Conservation (phyloP, 129 eudicot species). For the Flaveria linearis region DNA sequence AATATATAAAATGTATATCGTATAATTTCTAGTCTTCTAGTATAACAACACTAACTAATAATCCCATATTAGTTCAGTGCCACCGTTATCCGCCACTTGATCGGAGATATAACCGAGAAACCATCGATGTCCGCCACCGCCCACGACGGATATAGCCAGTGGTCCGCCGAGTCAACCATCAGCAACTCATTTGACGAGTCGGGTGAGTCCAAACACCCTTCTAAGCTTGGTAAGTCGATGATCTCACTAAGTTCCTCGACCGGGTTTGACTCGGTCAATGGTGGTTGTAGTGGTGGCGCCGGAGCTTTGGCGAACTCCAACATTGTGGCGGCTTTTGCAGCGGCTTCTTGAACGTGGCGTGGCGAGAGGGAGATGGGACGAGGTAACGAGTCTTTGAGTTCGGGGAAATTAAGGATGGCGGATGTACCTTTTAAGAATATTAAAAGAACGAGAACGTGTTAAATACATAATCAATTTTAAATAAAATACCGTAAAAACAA, state of each 20-base stretch:
- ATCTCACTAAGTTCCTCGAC: constrained; percentile 71
- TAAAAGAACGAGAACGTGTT: background rate
- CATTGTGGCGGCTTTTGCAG: constrained; percentile 41
- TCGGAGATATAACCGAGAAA: constrained; percentile 43
- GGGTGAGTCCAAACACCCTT: constrained; percentile 49
- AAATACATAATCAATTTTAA: too few species aligned
- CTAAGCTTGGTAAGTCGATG: constrained; percentile 70
- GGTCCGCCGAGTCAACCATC: constrained; percentile 60
- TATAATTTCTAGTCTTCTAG: background rate
- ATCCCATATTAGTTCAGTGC: constrained; percentile 24
- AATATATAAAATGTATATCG: constrained; percentile 12
- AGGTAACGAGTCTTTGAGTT: constrained; percentile 37
- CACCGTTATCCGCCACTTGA: constrained; percentile 34
- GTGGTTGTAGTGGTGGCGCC: constrained; percentile 14
- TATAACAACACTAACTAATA: background rate
- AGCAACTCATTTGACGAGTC: constrained; percentile 48
- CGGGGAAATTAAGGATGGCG: constrained; percentile 39
- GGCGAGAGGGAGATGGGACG: constrained; percentile 40
- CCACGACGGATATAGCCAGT: constrained; percentile 67
- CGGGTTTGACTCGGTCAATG: constrained; percentile 13
- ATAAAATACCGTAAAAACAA: too few species aligned
- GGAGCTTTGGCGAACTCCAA: background rate
- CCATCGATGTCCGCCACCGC: constrained; percentile 45
- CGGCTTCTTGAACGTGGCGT: constrained; percentile 41
- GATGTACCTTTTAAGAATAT: constrained; percentile 14